phyloP scores from a whole-genome alignment of 1,284 basidiomycete species.

The Wolfiporia cocos region DNA sequence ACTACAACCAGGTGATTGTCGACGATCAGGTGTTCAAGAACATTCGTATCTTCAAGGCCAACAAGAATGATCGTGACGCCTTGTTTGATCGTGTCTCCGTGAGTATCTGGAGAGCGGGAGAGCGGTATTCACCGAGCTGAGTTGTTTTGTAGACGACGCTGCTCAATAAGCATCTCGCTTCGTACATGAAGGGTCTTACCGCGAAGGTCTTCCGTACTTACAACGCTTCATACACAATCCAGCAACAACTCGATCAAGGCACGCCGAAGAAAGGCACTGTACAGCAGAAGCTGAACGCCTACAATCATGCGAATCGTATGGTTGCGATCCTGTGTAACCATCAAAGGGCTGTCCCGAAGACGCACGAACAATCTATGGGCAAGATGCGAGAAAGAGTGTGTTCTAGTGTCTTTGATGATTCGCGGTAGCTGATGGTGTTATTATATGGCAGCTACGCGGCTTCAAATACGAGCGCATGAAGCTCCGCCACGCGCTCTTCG shows the following conservation, averaged over 20 bases:
- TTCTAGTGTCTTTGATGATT: conserved; percentile 3
- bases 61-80: conserved; percentile 84
- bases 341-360: conserved; percentile 90
- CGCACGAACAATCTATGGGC: conserved; percentile 86
- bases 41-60: conserved; percentile 60
- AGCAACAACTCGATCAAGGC: conserved; percentile 76
- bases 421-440: not conserved
- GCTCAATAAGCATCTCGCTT: conserved; percentile 86
- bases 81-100: conserved; percentile 93
- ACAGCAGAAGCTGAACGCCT: conserved; percentile 91
- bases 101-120: conserved; percentile 31
- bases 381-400: conserved; percentile 86
- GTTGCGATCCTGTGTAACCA: conserved; percentile 98
- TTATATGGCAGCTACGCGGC: conserved; percentile 46
- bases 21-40: conserved; percentile 62
- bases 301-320: conserved; percentile 92
- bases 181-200: conserved; percentile 93
- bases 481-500: conserved; percentile 76
- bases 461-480: conserved; percentile 96
- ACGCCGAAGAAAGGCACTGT: conserved; percentile 69
- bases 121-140: not conserved
- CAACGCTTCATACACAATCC: conserved; percentile 94
- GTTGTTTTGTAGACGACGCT: conserved; percentile 54
- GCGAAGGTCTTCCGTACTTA: conserved; percentile 99
- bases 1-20: conserved; percentile 86